Percentiles rank a stretch among this genome's conserved stretches.
These are phyloP conservation scores for Kregervanrija pseudodelftensis DNA, from an alignment of 805 yeast species.

Conservation along the genomic window DNA sequence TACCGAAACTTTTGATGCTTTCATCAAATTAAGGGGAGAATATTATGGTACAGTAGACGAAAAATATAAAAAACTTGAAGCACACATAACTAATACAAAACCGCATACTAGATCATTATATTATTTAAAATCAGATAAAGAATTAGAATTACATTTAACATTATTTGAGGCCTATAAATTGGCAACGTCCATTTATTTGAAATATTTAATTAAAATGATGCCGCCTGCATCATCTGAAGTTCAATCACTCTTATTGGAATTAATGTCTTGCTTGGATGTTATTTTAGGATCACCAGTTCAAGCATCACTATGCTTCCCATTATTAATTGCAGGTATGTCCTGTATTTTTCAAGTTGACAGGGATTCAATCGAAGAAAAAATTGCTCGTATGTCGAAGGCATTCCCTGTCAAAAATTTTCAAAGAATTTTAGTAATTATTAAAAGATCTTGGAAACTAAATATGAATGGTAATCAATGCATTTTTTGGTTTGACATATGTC, in stretches of 20 bases:
- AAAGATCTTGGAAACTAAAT: conserved; percentile 30
- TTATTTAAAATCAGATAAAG: conserved; percentile 16
- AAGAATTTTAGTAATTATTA: conserved; percentile 24
- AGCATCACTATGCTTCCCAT: conserved; percentile 28
- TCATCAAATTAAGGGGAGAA: conserved; percentile 1
- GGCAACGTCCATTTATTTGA: conserved; percentile 13
- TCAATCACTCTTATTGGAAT: conserved; percentile 11
- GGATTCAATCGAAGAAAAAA: conserved; percentile 14
- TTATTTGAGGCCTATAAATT: conserved; percentile 28
- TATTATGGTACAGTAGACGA: conserved; percentile 4
- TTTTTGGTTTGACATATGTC: conserved; percentile 31
- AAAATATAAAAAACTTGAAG: conserved; percentile 8
- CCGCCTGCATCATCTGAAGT: conserved; percentile 19
- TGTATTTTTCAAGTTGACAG: conserved; percentile 18
- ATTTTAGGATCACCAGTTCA: conserved; percentile 13
- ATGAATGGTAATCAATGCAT: conserved; percentile 25
- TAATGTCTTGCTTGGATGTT: conserved; percentile 11
- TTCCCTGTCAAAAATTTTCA: conserved; percentile 29
- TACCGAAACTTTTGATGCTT: background rate
- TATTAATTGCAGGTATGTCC: conserved; percentile 26
- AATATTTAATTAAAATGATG: conserved; percentile 11
- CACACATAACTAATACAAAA: conserved; percentile 9
- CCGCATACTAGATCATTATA: conserved; percentile 13
- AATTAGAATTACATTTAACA: conserved; percentile 25
- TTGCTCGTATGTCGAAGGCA: conserved; percentile 18